A percentile compares a stretch with the other conserved stretches of the same genome.
phyloP scores from a whole-genome alignment of 345 rosid species.

The Clarkia xantiana region DNA sequence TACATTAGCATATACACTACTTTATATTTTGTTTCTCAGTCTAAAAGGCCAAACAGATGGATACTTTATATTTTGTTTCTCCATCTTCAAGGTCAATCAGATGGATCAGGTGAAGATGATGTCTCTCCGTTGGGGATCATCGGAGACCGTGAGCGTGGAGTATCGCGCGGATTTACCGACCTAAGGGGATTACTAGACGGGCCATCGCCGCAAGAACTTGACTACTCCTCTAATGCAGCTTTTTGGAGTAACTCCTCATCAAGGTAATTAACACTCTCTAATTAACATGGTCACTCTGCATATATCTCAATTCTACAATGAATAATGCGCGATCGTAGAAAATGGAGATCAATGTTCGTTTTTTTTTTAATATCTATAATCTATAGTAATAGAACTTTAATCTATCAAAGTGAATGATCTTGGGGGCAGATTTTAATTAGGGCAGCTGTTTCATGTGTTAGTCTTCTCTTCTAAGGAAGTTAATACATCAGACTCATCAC shows the following conservation, averaged over 20 bases:
- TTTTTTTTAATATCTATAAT: too few relatives aligned
- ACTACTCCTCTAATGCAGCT: constrained; percentile 27
- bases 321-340: not conserved
- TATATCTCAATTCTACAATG: not conserved
- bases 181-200: constrained; percentile 32
- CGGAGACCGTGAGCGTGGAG: constrained; percentile 18
- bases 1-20: not conserved
- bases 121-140: constrained; percentile 27
- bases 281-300: not conserved
- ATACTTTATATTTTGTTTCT: not conserved
- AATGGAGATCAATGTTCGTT: too few relatives aligned
- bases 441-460: too few relatives aligned
- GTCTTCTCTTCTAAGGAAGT: too few relatives aligned
- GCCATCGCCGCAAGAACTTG: constrained; percentile 33
- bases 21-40: not conserved
- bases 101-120: constrained; percentile 75
- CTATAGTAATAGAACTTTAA: too few relatives aligned
- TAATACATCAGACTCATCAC: too few relatives aligned
- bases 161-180: constrained; percentile 19
- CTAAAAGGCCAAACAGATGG: constrained; percentile 46
- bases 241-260: constrained; percentile 75
- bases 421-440: too few relatives aligned
- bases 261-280: constrained; percentile 25
- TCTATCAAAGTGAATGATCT: too few relatives aligned
- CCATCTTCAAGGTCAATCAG: constrained; percentile 29